Evolutionary conservation across 2,329 filamentous ascomycete species (phyloP), one percentile per base, ranked within the genome.

Genomic region (Fulvia fulva): DNA sequence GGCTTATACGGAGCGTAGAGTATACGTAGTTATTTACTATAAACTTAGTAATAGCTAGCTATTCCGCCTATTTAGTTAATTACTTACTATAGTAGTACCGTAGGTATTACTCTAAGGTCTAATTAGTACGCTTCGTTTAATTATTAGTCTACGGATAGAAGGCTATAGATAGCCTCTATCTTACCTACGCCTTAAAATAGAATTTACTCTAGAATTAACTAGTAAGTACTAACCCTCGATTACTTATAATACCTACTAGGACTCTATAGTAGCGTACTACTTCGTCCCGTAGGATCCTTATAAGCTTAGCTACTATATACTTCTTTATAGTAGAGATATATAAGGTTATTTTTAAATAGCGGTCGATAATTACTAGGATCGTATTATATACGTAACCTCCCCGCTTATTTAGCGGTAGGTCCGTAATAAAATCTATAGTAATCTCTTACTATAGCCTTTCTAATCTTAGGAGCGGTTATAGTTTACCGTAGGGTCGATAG

Each of bases 361-460:
- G 7, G 43, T 67, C 54, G 6, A 66, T 58, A 28, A 70, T 51
- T 25, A 68, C 57, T 28, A 64, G 56, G 19, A 70, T 63, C 3
- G 51, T 21, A 22, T 67, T 30, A 23, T 60, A 65, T 19, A 44
- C 32, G 21, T 23, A 19, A 41, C n/a, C 23, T 6, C 32, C 30
- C 22, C 37, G n/a, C 45, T 30, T 50, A 30, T n/a, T 26, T 14
- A 32, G 26, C 22, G 41, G 50, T 26, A 60, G 58, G 16, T 51
- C 55, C 37, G 32, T 49, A 55, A 55, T 55, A 55, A 55, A 55
- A 21, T 55, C n/a, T 49, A 55, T 55, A 23, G 19, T 44, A 43
- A 53, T 21, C 41, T 53, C 51, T 19, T 53, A 43, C 32, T 43
- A 53, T 28, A 28, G 32, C 3, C 19, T 3, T 4, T 55, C 25